These are phyloP conservation scores for Trapa incisa DNA, from an alignment of 345 rosid genomes.

Conservation along the genomic window DNA sequence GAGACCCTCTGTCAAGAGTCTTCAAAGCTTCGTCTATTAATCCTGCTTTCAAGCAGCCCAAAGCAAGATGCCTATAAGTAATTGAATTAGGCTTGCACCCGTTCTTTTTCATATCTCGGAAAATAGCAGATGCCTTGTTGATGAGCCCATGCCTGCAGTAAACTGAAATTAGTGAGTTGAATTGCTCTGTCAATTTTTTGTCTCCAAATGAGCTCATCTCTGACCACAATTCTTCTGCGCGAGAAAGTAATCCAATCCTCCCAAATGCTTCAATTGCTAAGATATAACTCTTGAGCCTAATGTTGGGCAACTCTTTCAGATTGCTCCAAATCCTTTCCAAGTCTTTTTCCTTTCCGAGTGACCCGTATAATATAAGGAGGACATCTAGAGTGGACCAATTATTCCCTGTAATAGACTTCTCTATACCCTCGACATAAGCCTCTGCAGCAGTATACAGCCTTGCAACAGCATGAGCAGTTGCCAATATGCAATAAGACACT, in stretches of 20 bases:
- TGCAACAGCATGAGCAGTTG: constrained; percentile 29
- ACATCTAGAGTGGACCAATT: constrained; percentile 90
- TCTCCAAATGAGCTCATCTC: constrained; percentile 55
- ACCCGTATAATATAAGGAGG: constrained; percentile 62
- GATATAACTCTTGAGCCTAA: constrained; percentile 51
- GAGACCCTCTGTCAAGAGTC: constrained; percentile 45
- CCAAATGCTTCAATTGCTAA: constrained; percentile 73
- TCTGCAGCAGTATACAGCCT: constrained; percentile 64
- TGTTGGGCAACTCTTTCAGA: constrained; percentile 43
- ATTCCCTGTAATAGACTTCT: constrained; percentile 50
- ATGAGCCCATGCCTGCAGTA: constrained; percentile 54
- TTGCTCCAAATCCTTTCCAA: constrained; percentile 51
- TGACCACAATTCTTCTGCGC: constrained; percentile 72
- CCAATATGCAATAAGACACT: constrained; percentile 40
- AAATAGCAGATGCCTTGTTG: constrained; percentile 46
- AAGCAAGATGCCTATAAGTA: constrained; percentile 68
- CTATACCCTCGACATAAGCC: constrained; percentile 65
- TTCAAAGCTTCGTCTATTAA: constrained; percentile 54
- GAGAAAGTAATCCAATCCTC: constrained; percentile 35
- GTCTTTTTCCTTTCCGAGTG: constrained; percentile 49
- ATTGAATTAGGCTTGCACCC: constrained; percentile 69
- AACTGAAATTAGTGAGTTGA: constrained; percentile 61
- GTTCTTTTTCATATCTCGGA: constrained; percentile 45
- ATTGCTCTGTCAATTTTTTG: constrained; percentile 56
- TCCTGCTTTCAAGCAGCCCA: constrained; percentile 71